Evolutionary conservation across 257 asterid species (phyloP).

Genomic region (Solanum acaule): DNA sequence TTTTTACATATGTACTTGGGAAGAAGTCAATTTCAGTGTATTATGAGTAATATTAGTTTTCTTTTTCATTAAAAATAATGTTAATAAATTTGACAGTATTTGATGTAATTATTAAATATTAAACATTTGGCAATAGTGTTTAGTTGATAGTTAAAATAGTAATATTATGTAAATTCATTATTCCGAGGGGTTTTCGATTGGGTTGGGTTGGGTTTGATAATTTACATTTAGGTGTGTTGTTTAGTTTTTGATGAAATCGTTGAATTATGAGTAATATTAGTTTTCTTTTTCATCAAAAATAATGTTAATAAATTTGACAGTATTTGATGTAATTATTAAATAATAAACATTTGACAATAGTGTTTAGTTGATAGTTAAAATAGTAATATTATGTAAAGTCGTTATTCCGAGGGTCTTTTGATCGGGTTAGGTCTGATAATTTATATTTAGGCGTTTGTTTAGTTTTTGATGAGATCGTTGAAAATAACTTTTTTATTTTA

Average conservation of each 20-base stretch:
- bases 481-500: too few relatives aligned
- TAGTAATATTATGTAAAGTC: not conserved
- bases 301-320: not conserved
- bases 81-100: too few relatives aligned
- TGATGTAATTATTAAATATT: not conserved
- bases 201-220: too few relatives aligned
- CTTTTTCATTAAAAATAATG: not conserved
- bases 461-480: too few relatives aligned
- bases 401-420: too few relatives aligned
- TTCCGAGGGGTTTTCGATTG: too few relatives aligned
- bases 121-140: not conserved
- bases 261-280: not conserved
- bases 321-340: too few relatives aligned
- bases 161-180: not conserved
- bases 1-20: not conserved
- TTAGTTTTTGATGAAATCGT: too few relatives aligned
- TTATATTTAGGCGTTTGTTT: too few relatives aligned
- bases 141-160: not conserved
- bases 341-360: not conserved
- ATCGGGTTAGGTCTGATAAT: too few relatives aligned
- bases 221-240: too few relatives aligned
- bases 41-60: not conserved
- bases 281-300: too few relatives aligned
- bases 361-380: not conserved
- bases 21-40: not conserved